Evolutionary conservation across 108 stramenopile species (phyloP), one percentile per base, ranked within the genome.

Genomic region (Chaetoceros tenuissimus): DNA sequence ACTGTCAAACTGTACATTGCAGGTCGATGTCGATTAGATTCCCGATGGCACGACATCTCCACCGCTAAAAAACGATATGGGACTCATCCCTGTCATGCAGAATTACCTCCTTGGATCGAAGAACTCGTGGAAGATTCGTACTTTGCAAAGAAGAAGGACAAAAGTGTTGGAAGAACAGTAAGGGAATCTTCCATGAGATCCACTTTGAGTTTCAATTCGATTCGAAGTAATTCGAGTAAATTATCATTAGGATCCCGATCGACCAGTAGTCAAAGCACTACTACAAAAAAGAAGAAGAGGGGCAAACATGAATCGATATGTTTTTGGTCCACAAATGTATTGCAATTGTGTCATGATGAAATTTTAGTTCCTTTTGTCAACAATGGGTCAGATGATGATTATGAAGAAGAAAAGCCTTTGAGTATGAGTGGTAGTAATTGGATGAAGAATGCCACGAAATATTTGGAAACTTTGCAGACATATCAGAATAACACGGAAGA

Each of bases 241-340:
- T n/a, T n/a, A n/a, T n/a, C n/a, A n/a, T n/a, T n/a, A n/a, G n/a
- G n/a, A n/a, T n/a, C n/a, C n/a, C n/a, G n/a, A n/a, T n/a, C n/a
- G n/a, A n/a, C n/a, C n/a, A n/a, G n/a, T n/a, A n/a, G n/a, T n/a
- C n/a, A n/a, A n/a, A n/a, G n/a, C n/a, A n/a, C n/a, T n/a, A n/a
- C n/a, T n/a, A n/a, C n/a, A n/a, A n/a, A n/a, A n/a, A n/a, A n/a
- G n/a, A n/a, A n/a, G n/a, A 40, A 40, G 34, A 40, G 34, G 5
- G 34, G 34, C 13, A 40, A 5, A 40, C 34, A 10, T 40, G 63
- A 68, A 10, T 68, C 73, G 3, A 72, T 81, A 10, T 77, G 75
- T 28, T 74, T 81, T 61, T 81, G 73, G 73, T 65, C 75, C 1
- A 77, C 80, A 27, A 66, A 81, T 52, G 71, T 62, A 18, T 19